Evolutionary conservation across 108 stramenopile genomes (phyloP).

Genomic region (Schizochytrium sp.): DNA sequence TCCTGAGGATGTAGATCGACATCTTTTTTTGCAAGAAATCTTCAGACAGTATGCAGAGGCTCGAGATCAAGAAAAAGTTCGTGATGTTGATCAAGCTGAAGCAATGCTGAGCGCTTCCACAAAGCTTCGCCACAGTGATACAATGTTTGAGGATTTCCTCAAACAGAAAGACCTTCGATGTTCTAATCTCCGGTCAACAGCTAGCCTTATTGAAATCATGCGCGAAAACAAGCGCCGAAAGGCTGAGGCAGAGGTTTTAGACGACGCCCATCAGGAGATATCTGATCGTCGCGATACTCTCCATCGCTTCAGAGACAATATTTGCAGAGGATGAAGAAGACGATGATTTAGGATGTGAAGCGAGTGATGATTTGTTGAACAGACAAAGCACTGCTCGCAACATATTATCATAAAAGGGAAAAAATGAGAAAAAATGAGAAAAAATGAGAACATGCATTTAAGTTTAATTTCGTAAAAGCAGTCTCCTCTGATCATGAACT

Average conservation of each 20-base stretch:
- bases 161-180: background rate
- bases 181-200: background rate
- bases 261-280: background rate
- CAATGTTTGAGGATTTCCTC: constrained; percentile 44
- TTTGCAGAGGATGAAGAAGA: background rate
- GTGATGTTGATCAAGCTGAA: background rate
- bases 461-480: too few species aligned
- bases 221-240: background rate
- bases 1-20: background rate
- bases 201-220: constrained; percentile 4
- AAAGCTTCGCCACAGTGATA: background rate
- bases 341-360: background rate
- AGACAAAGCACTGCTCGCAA: background rate
- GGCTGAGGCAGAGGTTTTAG: background rate
- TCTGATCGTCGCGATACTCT: background rate
- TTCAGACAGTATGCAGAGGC: background rate
- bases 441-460: too few species aligned
- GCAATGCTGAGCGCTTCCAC: background rate
- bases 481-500: too few species aligned
- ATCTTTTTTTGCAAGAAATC: background rate
- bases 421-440: too few species aligned
- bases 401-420: background rate
- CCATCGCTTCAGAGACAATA: background rate
- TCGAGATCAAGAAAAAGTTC: background rate
- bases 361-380: background rate